phyloP scores from a whole-genome alignment of 768 basidiomycete genomes.

The Termitomyces sp. region DNA sequence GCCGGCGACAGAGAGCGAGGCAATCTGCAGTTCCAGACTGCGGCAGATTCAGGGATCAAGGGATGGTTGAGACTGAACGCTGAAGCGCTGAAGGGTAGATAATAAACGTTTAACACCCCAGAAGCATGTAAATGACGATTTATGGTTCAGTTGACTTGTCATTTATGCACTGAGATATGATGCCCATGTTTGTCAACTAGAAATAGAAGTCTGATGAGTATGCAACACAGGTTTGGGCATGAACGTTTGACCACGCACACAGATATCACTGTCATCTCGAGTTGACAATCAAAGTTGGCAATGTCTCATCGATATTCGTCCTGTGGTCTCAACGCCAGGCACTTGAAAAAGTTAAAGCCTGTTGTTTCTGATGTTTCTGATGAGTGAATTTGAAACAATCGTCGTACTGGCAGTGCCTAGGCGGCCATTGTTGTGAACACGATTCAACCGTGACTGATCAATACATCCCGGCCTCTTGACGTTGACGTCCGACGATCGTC shows the following conservation, averaged over 20 bases:
- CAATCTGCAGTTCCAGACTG: slow-evolving; percentile 26
- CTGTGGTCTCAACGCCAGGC: neutral
- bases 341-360: neutral
- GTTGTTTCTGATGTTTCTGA: neutral
- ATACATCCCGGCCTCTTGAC: neutral
- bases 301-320: neutral
- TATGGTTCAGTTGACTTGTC: slow-evolving; percentile 1
- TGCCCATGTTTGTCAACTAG: neutral
- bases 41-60: slow-evolving; percentile 4
- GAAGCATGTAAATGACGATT: slow-evolving; percentile 4
- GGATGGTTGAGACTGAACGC: neutral
- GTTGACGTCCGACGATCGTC: neutral
- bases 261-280: neutral
- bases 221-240: slow-evolving; percentile 6
- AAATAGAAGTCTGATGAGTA: slow-evolving; percentile 4
- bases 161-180: neutral
- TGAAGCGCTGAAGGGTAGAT: neutral
- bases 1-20: slow-evolving; percentile 8
- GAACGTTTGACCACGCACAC: neutral
- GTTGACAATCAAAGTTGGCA: neutral
- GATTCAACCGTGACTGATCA: neutral
- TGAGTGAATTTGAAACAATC: neutral
- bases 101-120: neutral
- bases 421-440: neutral
- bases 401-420: neutral